These are phyloP conservation scores for Tylopilus balloui DNA, from an alignment of 768 basidiomycete species.

Conservation along the genomic window DNA sequence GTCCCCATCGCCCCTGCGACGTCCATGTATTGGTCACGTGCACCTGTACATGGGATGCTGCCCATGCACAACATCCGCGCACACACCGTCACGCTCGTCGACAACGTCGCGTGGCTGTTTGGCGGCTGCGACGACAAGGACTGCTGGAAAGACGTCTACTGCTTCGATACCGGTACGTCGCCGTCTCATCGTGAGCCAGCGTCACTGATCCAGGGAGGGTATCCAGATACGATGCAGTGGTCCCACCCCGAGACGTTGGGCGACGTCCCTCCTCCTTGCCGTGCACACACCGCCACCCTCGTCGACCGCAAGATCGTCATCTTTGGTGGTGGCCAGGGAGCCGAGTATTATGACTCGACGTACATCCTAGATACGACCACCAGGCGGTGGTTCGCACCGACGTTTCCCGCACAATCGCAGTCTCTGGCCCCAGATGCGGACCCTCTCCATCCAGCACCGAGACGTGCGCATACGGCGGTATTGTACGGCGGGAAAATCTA, in stretches of 20 bases:
- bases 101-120: constrained; percentile 79
- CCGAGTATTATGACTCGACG: constrained; percentile 76
- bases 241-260: constrained; percentile 70
- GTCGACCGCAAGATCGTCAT: constrained; percentile 77
- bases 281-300: constrained; percentile 85
- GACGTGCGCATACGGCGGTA: constrained; percentile 87
- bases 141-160: constrained; percentile 71
- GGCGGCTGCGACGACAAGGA: constrained; percentile 85
- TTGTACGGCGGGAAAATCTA: constrained; percentile 67
- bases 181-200: not conserved
- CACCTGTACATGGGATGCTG: constrained; percentile 68
- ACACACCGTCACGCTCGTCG: constrained; percentile 80
- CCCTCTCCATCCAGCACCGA: constrained; percentile 49
- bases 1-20: constrained; percentile 62
- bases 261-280: constrained; percentile 75
- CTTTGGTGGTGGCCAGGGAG: constrained; percentile 84
- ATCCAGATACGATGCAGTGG: constrained; percentile 88
- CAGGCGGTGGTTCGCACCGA: constrained; percentile 60
- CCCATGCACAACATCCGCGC: constrained; percentile 72
- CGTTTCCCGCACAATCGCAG: constrained; percentile 20
- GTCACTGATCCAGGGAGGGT: not conserved
- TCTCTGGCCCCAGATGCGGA: constrained; percentile 1
- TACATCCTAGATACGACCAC: constrained; percentile 78
- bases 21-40: constrained; percentile 81
- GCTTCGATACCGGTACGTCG: constrained; percentile 72